Evolutionary conservation across 306 rosid species (phyloP).

Genomic region (Gynostemma pentaphyllum): DNA sequence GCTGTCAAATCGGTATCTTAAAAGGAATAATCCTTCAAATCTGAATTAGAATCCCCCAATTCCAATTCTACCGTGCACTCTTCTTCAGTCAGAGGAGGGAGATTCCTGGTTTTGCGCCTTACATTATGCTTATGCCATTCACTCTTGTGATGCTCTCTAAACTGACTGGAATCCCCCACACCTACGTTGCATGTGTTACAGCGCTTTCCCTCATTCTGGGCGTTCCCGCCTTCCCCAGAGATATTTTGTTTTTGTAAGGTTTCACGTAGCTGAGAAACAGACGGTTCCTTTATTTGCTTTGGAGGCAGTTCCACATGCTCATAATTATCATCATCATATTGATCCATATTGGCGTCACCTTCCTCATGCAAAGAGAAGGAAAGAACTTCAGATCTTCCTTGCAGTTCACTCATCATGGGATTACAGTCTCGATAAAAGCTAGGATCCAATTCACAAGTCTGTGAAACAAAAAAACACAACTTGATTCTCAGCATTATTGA

Average conservation of each 20-base stretch:
- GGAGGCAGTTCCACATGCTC: slow-evolving; percentile 18
- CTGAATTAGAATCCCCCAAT: slow-evolving; percentile 46
- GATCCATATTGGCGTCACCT: slow-evolving; percentile 57
- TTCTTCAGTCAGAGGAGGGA: slow-evolving; percentile 67
- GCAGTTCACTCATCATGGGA: slow-evolving; percentile 45
- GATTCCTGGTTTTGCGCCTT: slow-evolving; percentile 71
- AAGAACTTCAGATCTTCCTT: slow-evolving; percentile 84
- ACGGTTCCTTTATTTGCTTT: slow-evolving; percentile 21
- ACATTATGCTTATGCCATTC: slow-evolving; percentile 95
- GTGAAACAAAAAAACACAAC: slow-evolving; percentile 5
- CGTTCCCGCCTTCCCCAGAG: slow-evolving; percentile 22
- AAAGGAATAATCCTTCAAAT: slow-evolving; percentile 81
- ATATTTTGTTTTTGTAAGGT: slow-evolving; percentile 55
- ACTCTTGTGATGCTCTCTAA: slow-evolving; percentile 79
- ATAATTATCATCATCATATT: slow-evolving; percentile 52
- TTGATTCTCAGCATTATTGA: neutral
- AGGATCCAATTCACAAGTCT: slow-evolving; percentile 81
- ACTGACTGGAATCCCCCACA: slow-evolving; percentile 50
- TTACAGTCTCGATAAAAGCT: slow-evolving; percentile 71
- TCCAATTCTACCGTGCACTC: slow-evolving; percentile 63
- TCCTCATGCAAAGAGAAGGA: slow-evolving; percentile 64
- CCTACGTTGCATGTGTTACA: slow-evolving; percentile 56
- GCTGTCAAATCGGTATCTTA: slow-evolving; percentile 14
- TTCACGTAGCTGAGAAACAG: slow-evolving; percentile 38
- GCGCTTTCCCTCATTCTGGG: slow-evolving; percentile 47